Conservation (phyloP, 1,139 yeast genomes). For the Wickerhamomyces sp. region DNA sequence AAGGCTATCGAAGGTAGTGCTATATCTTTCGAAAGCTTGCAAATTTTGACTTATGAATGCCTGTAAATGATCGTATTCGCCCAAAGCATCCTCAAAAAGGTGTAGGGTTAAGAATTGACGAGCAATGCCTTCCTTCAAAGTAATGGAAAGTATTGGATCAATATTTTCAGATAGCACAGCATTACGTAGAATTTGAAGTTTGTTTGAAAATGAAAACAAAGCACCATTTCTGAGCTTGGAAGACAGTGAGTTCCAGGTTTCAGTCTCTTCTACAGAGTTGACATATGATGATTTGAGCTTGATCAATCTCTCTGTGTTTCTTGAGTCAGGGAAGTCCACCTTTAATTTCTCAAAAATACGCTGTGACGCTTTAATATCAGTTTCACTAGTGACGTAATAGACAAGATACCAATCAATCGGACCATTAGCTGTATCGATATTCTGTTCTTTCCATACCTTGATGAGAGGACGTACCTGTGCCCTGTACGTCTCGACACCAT, state of each 20-base stretch:
- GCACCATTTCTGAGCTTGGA: conserved; percentile 47
- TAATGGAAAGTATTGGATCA: conserved; percentile 29
- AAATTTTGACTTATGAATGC: no score
- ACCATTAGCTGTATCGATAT: conserved; percentile 39
- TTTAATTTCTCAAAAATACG: conserved; percentile 62
- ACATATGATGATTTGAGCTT: conserved; percentile 37
- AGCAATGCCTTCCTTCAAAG: conserved; percentile 36
- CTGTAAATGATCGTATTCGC: conserved; percentile 29
- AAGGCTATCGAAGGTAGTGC: background rate
- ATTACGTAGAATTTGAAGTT: conserved; percentile 38
- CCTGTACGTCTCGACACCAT: conserved; percentile 68
- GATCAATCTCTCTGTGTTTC: conserved; percentile 32
- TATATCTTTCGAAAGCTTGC: no score
- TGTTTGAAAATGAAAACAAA: conserved; percentile 48
- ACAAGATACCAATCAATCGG: conserved; percentile 65
- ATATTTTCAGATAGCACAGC: conserved; percentile 29
- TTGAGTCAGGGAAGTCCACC: conserved; percentile 49
- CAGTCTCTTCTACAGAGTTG: conserved; percentile 36
- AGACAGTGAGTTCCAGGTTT: conserved; percentile 45
- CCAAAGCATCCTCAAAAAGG: conserved; percentile 53
- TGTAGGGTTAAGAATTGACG: conserved; percentile 44
- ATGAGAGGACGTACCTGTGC: conserved; percentile 76
- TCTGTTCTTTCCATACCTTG: conserved; percentile 67
- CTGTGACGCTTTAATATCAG: conserved; percentile 42
- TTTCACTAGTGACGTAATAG: conserved; percentile 43